Base-by-base conservation (phyloP, 129 eudicot species). In the Escallonia herrerae region DNA sequence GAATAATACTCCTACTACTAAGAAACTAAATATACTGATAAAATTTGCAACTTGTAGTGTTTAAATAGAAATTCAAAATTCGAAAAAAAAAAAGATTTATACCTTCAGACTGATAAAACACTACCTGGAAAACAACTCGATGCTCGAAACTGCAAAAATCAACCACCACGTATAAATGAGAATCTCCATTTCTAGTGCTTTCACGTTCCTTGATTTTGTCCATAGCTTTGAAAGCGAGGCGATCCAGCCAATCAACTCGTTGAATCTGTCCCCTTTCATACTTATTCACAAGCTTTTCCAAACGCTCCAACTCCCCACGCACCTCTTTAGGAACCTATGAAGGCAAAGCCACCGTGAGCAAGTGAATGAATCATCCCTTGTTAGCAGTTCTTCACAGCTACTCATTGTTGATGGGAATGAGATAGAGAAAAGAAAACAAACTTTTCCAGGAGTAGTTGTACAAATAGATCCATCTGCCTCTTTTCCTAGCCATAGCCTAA, bases 71-170 rank as follows among this genome's bases (percentile, higher is more conserved):
- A 52, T 8, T 15, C 11, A 2, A 42, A 37, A 46, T 45, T 4
- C 45, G 54, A 64, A 15, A 53, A 39, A 38, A 10, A 71, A 6
- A 63, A 2, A 56, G 14, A 3, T 43, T 12, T 44, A 15, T 41
- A 42, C 8, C 14, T 64, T 56, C 40, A 55, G 55, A 57, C 37
- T 40, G 62, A 62, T 60, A 9, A 66, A 47, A 12, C 33, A n/a
- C 33, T 82, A 93, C 99, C 99, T 94, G 99, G 70, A 89, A 82
- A 67, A 89, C 99, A 77, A 94, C 99, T 49, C 95, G 90, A 71
- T 89, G 99, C 69, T 94, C 99, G 65, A 94, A 94, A 76, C 99
- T 86, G 80, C 97, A 83, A 83, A 94, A 94, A 69, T 94, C 95
- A 70, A 94, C 80, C 67, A 89, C 78, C 49, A 94, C 54, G 50